Base-by-base conservation (phyloP, 2,329 filamentous ascomycete genomes). In the Colletotrichum limetticola region DNA sequence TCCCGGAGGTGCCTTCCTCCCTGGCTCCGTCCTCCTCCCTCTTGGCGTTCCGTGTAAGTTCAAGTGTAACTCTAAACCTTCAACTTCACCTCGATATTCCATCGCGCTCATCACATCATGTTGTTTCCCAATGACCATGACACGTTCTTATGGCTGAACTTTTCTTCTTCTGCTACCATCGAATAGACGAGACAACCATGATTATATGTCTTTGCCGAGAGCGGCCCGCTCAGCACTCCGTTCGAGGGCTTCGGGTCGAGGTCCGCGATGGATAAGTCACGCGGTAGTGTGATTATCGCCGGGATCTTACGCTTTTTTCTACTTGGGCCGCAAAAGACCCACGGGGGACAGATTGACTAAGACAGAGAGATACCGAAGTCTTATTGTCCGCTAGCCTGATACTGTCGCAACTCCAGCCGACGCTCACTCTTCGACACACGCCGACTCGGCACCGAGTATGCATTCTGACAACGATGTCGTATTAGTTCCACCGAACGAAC, bases 381-480 rank as follows among this genome's bases (percentile, higher is more conserved):
- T 19, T n/a, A 4, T 24, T 56, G n/a, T 22, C 35, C 24, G 30
- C 53, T n/a, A 16, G 62, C 35, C 12, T 56, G 42, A 65, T 30
- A 64, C 59, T 14, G 59, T 12, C 35, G 35, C 7, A 42, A 61
- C 49, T 35, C 68, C 49, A 42, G 32, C 24, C 53, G 3, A 42
- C 14, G 14, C 19, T 55, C 37, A 42, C 16, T 3, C 37, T 42
- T n/a, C 22, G 14, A 24, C n/a, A 57, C 6, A 12, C 24, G 71
- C 71, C 71, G 71, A 73, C 19, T 49, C 71, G 71, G 71, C 60
- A 71, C 71, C 71, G 71, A 66, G 3, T 3, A 52, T 66, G 60
- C 70, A 65, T 12, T 5, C 42, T 22, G 16, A 49, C 30, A 32
- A 22, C 46, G 60, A 72, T 58, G 46, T 61, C 35, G 46, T 35